phyloP scores from a whole-genome alignment of 352 stramenopile genomes.

The Phytopythium boreale region DNA sequence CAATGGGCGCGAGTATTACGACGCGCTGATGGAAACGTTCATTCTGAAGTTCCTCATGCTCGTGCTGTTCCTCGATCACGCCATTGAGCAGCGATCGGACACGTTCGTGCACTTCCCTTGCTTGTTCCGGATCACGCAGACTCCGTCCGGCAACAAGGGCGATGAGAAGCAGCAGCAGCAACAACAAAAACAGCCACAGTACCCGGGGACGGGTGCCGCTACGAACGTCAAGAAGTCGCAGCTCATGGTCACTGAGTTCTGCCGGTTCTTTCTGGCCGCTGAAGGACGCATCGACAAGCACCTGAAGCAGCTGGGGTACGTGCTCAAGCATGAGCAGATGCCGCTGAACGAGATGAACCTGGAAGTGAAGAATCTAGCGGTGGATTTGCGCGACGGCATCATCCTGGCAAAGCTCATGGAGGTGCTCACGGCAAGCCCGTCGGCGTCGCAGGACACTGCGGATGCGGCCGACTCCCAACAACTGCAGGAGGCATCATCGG shows the following conservation, averaged over 20 bases:
- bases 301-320: slow-evolving; percentile 85
- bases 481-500: neutral
- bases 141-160: neutral
- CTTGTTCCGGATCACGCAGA: slow-evolving; percentile 76
- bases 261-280: slow-evolving; percentile 88
- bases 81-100: slow-evolving; percentile 69
- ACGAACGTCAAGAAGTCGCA: slow-evolving; percentile 90
- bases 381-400: slow-evolving; percentile 96
- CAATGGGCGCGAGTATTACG: slow-evolving; percentile 74
- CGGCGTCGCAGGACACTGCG: neutral
- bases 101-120: slow-evolving; percentile 83
- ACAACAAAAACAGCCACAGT: slow-evolving; percentile 5
- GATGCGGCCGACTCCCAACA: neutral
- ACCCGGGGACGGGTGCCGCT: slow-evolving; percentile 11
- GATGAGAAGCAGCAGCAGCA: neutral
- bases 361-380: slow-evolving; percentile 87
- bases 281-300: slow-evolving; percentile 96
- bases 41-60: slow-evolving; percentile 92
- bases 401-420: slow-evolving; percentile 93
- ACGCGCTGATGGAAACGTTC: slow-evolving; percentile 84
- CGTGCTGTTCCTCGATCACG: slow-evolving; percentile 91
- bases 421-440: slow-evolving; percentile 46
- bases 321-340: slow-evolving; percentile 88
- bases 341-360: slow-evolving; percentile 95
- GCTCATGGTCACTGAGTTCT: slow-evolving; percentile 91